A percentile compares a stretch with the other conserved stretches of the same genome.
Conservation (phyloP, 2,329 filamentous ascomycete species). For the Verticillium nubilum region DNA sequence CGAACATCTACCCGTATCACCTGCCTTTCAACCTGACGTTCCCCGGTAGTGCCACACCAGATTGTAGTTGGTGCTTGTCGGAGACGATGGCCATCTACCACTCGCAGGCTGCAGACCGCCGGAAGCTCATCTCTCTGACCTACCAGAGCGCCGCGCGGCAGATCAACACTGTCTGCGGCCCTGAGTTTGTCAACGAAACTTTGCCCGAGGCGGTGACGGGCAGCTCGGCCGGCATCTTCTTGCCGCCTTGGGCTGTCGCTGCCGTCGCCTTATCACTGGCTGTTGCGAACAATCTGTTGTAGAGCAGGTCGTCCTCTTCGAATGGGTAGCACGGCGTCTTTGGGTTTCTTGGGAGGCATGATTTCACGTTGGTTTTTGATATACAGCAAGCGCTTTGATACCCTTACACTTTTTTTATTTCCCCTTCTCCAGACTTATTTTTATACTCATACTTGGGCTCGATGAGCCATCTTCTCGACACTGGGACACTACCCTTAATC, state of each 20-base stretch:
- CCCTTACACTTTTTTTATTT: neutral
- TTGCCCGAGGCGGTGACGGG: constrained; percentile 31
- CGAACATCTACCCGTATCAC: constrained; percentile 79
- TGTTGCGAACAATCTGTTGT: neutral
- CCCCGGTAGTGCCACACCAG: constrained; percentile 61
- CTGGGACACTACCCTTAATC: neutral
- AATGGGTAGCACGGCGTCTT: constrained; percentile 2
- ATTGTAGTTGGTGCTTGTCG: constrained; percentile 70
- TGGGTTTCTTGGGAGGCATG: constrained; percentile 2
- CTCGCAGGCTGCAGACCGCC: constrained; percentile 58
- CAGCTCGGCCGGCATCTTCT: constrained; percentile 11
- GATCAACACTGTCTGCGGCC: constrained; percentile 63
- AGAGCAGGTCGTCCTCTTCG: neutral
- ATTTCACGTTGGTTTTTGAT: constrained; percentile 4
- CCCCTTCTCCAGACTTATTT: neutral
- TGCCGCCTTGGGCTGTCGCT: constrained; percentile 6
- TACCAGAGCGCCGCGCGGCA: constrained; percentile 68
- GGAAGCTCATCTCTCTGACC: constrained; percentile 59
- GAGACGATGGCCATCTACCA: constrained; percentile 80
- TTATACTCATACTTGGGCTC: neutral
- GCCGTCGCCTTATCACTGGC: constrained; percentile 1
- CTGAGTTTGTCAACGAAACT: constrained; percentile 51
- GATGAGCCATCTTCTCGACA: neutral
- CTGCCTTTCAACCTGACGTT: constrained; percentile 72
- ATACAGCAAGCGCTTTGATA: constrained; percentile 12